Evolutionary conservation across 208 protist genomes (phyloP), one percentile per base, ranked within the genome.

Genomic region (Leishmania major): DNA sequence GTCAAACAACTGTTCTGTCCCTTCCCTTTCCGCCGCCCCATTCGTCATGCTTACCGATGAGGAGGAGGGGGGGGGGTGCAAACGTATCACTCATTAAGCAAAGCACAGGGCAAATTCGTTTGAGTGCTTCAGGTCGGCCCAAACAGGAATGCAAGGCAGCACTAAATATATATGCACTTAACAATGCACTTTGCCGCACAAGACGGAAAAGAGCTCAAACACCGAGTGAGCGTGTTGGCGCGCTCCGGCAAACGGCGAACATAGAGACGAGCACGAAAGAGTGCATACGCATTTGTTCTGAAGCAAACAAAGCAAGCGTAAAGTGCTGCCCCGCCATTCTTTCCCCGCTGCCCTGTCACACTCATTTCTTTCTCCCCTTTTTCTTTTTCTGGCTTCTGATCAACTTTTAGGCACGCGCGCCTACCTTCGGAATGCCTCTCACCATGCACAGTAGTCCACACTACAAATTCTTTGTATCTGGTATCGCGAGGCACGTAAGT

Each of bases 381-480:
- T 40, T 59, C 31, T 57, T 40, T 57, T 31, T 40, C 31, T 60
- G 13, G 1, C 15, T 76, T n/a, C 28, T 7, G 31, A 22, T 43
- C 31, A 31, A 45, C 7, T 76, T 60, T 43, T n/a, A 10, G 72
- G 47, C 49, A 45, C 72, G 13, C 22, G 10, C 15, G 13, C 45
- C 7, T 80, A 4, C 19, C 3, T 70, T 69, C n/a, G 25, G 1
- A 60, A 31, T 60, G 8, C 53, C 40, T 8, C 37, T 35, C 5
- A 72, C 57, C 15, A 82, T 77, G 78, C 47, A 77, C 6, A n/a
- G 40, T 5, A 77, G 74, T 31, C 5, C 43, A 66, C 22, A 31
- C 13, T 51, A 51, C 17, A 77, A 64, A 35, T 94, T 88, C 75
- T 95, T 94, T 82, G 31, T 96, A 79, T 84, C 87, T n/a, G 90